These are phyloP conservation scores for Phytophthora pistaciae DNA, from an alignment of 352 stramenopile genomes.

Conservation along the genomic window DNA sequence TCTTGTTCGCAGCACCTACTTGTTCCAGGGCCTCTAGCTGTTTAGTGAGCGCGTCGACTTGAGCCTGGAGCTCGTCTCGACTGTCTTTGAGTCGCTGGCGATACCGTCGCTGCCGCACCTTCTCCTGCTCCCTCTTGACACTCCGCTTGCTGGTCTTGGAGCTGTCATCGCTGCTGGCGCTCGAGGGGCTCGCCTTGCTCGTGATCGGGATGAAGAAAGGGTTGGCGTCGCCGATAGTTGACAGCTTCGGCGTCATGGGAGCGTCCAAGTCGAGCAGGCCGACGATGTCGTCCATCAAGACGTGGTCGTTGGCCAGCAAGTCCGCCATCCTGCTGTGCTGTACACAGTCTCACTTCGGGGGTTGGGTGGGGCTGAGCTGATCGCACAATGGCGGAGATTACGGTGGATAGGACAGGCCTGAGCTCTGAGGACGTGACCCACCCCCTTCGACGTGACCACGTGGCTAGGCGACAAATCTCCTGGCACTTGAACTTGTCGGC, in stretches of 20 bases:
- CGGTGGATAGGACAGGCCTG: too few species aligned
- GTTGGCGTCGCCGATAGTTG: too few species aligned
- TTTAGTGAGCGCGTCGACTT: slow-evolving; percentile 10
- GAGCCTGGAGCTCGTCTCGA: slow-evolving; percentile 13
- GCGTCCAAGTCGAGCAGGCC: slow-evolving; percentile 13
- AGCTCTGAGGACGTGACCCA: too few species aligned
- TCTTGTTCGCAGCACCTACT: background rate
- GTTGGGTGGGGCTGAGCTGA: background rate
- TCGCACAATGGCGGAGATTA: background rate
- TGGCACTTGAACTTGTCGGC: too few species aligned
- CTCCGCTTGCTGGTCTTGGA: background rate
- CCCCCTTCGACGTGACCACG: too few species aligned
- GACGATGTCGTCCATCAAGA: slow-evolving; percentile 15
- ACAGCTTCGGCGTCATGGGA: slow-evolving; percentile 3
- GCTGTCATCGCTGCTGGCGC: background rate
- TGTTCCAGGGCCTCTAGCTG: too few species aligned
- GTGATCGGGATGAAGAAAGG: background rate
- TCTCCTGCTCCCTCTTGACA: slow-evolving; percentile 20
- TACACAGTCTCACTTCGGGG: background rate
- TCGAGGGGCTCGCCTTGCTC: background rate
- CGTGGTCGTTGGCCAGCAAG: slow-evolving; percentile 13
- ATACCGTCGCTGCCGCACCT: slow-evolving; percentile 27
- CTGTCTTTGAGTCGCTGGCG: slow-evolving; percentile 19
- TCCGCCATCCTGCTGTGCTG: slow-evolving; percentile 6
- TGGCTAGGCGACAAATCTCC: too few species aligned